Base-by-base conservation (phyloP, 352 stramenopile species). In the Peronospora belbahrii region DNA sequence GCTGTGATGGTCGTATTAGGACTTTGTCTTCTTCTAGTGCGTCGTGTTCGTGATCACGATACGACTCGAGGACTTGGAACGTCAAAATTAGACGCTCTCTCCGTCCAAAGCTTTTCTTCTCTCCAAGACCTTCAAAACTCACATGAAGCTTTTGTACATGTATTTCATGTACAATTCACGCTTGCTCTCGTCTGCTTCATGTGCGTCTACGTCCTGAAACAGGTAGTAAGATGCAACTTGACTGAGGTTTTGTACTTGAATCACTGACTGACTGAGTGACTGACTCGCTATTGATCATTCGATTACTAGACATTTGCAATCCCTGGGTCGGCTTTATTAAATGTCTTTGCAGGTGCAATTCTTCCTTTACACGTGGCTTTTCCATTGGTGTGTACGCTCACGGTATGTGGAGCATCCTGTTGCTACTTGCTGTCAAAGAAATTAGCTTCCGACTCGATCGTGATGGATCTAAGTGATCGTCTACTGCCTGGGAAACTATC, bases 181-280 rank as follows among this genome's bases (percentile, higher is more conserved):
- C 56, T 89, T n/a, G 72, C 76, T n/a, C 40, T 92, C 44, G 41
- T 66, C 19, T 86, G 73, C 46, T 89, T 87, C 51, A 63, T 66
- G 2, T 72, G 63, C 48, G 49, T 87, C 48, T 92, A 88, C 66
- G 63, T 86, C 33, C 71, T 92, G 36, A 92, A 92, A 60, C 80
- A 89, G 69, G 72, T 84, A 55, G n/a, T 3, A 27, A 27, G 7
- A 27, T n/a, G n/a, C n/a, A n/a, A n/a, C n/a, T n/a, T n/a, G n/a
- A n/a, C n/a, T 11, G 1, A 33, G 6, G 10, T 1, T 6, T 4
- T 15, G n/a, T 11, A 51, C 30, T 55, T 23, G 39, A 48, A 53
- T 42, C 41, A 50, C 13, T 40, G 14, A n/a, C n/a, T n/a, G n/a
- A n/a, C n/a, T n/a, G n/a, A n/a, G n/a, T n/a, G n/a, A n/a, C n/a